phyloP scores from a whole-genome alignment of 2,329 filamentous ascomycete genomes.

The Xylaria polymorpha region DNA sequence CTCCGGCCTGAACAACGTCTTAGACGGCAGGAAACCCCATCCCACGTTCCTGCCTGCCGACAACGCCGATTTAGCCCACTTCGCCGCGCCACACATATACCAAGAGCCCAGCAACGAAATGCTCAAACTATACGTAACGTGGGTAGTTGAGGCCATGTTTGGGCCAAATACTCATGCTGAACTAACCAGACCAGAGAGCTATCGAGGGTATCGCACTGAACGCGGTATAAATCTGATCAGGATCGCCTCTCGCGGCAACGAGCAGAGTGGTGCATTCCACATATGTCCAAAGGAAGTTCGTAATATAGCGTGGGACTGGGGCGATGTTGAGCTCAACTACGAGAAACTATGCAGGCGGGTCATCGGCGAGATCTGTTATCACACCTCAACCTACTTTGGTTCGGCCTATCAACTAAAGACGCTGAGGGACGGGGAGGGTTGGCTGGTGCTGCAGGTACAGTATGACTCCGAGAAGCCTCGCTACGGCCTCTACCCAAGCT shows the following conservation, averaged over 20 bases:
- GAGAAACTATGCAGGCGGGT: not conserved
- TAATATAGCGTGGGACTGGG: not conserved
- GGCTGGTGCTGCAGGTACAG: constrained; percentile 25
- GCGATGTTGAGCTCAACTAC: not conserved
- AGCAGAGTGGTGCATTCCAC: constrained; percentile 2
- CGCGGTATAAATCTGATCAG: not conserved
- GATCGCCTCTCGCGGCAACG: constrained; percentile 2
- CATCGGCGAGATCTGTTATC: not conserved
- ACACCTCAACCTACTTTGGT: constrained; percentile 9
- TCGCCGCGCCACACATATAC: not conserved
- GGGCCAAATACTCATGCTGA: not conserved
- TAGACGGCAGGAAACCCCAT: constrained; percentile 1
- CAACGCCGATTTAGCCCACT: not conserved
- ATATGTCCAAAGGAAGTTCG: not conserved
- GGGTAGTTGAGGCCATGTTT: constrained; percentile 16
- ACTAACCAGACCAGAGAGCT: not conserved
- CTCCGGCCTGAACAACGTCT: constrained; percentile 9
- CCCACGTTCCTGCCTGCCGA: constrained; percentile 10
- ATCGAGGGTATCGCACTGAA: not conserved
- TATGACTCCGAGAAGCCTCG: not conserved
- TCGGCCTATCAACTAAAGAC: not conserved
- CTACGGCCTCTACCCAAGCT: constrained; percentile 28
- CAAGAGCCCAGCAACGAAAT: not conserved
- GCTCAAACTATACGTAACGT: not conserved
- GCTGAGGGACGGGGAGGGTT: not conserved